Percentiles rank a stretch among this genome's conserved stretches.
Evolutionary conservation across 2,329 filamentous ascomycete genomes (phyloP).

Genomic region (Fusarium keratoplasticum): DNA sequence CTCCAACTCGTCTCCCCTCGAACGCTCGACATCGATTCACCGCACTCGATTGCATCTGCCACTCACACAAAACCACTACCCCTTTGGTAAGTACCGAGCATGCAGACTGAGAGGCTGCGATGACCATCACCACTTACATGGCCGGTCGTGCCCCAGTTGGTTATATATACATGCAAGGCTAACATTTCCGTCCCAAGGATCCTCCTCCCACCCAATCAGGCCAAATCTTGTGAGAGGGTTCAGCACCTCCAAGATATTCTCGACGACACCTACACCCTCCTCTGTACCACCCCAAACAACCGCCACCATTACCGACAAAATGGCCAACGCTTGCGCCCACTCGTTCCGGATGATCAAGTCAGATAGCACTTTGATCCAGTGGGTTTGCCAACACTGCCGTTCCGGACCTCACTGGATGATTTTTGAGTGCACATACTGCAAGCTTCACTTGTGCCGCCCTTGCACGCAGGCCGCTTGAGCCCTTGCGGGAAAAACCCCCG

Average conservation of each 20-base stretch:
- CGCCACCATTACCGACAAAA: constrained; percentile 46
- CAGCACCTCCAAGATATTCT: constrained; percentile 25
- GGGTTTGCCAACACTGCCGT: constrained; percentile 73
- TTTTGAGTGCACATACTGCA: constrained; percentile 77
- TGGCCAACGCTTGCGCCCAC: constrained; percentile 70
- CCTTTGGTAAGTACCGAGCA: constrained; percentile 27
- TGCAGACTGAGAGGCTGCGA: constrained; percentile 19
- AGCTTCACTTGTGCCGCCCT: constrained; percentile 71
- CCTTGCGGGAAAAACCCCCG: constrained; percentile 13
- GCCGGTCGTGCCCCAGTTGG: constrained; percentile 12
- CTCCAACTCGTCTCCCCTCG: not conserved
- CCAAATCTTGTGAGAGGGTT: constrained; percentile 36
- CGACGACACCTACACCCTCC: constrained; percentile 31
- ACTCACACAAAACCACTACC: not conserved
- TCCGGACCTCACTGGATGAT: constrained; percentile 76
- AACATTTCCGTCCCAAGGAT: constrained; percentile 36
- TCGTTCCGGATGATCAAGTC: constrained; percentile 75
- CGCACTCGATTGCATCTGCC: constrained; percentile 3
- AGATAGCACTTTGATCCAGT: constrained; percentile 73
- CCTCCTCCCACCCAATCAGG: constrained; percentile 38
- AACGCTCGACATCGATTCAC: constrained; percentile 11
- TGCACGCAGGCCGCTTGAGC: constrained; percentile 60
- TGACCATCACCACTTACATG: constrained; percentile 14
- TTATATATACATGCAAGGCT: constrained; percentile 38
- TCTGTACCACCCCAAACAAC: constrained; percentile 26